Evolutionary conservation across 495 filamentous ascomycete species (phyloP).

Genomic region (Neurospora hispaniola): DNA sequence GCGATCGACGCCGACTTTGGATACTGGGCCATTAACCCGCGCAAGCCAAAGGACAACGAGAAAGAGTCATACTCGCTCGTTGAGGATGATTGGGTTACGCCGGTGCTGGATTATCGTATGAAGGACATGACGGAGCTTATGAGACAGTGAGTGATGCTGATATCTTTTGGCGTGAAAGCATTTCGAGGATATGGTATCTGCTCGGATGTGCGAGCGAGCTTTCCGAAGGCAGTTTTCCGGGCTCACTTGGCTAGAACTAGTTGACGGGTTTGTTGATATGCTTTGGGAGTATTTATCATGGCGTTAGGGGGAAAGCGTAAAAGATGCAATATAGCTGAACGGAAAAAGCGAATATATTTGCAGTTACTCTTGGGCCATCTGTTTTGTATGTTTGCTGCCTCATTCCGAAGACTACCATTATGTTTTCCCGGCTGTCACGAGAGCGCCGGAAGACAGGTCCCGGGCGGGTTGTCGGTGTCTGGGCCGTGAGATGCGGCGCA

Average conservation of each 20-base stretch:
- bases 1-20: conserved; percentile 47
- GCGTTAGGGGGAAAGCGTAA: not conserved
- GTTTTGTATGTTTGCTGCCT: not conserved
- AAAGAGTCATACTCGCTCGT: conserved; percentile 46
- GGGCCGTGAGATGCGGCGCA: not conserved
- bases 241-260: not conserved
- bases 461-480: not conserved
- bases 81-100: conserved; percentile 46
- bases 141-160: conserved; percentile 1
- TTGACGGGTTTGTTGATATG: not conserved
- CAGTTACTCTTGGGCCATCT: not conserved
- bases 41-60: conserved; percentile 42
- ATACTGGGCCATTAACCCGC: conserved; percentile 55
- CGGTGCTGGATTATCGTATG: conserved; percentile 45
- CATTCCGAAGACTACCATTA: not conserved
- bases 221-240: not conserved
- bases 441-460: not conserved
- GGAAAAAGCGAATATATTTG: not conserved
- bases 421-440: not conserved
- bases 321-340: not conserved
- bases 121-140: conserved; percentile 44
- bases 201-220: not conserved
- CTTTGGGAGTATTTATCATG: not conserved
- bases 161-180: not conserved
- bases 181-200: not conserved